These are phyloP conservation scores for Bryopsis sp. DNA, from an alignment of 139 green algal genomes.

Conservation along the genomic window DNA sequence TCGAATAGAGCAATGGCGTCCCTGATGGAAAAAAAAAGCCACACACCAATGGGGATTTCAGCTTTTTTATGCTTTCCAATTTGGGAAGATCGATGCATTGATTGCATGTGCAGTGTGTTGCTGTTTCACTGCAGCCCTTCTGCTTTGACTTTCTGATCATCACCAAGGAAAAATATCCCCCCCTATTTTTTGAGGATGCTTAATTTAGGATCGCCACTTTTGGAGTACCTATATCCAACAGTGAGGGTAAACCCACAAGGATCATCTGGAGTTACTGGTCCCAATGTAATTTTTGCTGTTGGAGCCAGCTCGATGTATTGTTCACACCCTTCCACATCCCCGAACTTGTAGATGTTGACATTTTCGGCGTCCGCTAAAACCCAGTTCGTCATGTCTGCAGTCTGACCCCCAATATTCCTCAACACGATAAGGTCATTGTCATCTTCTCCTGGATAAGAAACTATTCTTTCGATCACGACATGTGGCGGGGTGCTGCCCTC, in stretches of 20 bases:
- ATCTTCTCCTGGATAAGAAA: neutral
- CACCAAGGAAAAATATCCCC: too few relatives aligned
- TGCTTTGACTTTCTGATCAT: too few relatives aligned
- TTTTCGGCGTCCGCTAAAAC: slow-evolving; percentile 21
- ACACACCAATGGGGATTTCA: too few relatives aligned
- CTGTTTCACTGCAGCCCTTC: too few relatives aligned
- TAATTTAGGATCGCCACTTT: too few relatives aligned
- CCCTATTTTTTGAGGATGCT: too few relatives aligned
- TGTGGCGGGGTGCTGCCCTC: slow-evolving; percentile 9
- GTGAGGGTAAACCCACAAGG: slow-evolving; percentile 10
- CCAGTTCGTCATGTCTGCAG: slow-evolving; percentile 41
- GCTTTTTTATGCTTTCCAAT: too few relatives aligned
- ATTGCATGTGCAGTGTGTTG: too few relatives aligned
- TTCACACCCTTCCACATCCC: slow-evolving; percentile 2
- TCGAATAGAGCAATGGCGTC: neutral
- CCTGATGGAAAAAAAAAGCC: too few relatives aligned
- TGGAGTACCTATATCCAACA: too few relatives aligned
- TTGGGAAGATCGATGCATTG: too few relatives aligned
- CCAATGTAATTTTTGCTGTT: neutral
- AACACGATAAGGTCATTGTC: slow-evolving; percentile 22
- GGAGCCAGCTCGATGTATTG: neutral
- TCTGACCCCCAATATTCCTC: slow-evolving; percentile 39
- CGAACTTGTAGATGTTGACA: neutral
- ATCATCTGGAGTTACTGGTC: neutral
- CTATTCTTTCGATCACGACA: slow-evolving; percentile 11